These are phyloP conservation scores for Buxus sempervirens DNA, from an alignment of 164 flowering plant species.

Conservation along the genomic window DNA sequence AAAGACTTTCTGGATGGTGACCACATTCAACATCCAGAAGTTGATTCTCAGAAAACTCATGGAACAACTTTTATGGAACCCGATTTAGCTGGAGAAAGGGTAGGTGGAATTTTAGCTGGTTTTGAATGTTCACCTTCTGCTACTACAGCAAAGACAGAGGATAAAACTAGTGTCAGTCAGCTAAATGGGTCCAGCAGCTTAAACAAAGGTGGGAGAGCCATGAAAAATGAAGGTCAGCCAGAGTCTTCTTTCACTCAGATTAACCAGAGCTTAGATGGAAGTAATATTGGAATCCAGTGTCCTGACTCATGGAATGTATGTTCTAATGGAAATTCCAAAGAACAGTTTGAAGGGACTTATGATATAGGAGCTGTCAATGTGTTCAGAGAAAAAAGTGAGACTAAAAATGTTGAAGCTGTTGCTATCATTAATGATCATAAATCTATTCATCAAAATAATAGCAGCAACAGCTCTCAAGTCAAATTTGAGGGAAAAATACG, in stretches of 20 bases:
- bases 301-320: conserved; percentile 23
- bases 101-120: conserved; percentile 26
- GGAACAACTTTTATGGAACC: conserved; percentile 18
- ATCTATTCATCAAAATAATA: conserved; percentile 19
- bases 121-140: conserved; percentile 28
- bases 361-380: conserved; percentile 15
- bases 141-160: conserved; percentile 29
- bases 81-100: conserved; percentile 25
- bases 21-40: conserved; percentile 24
- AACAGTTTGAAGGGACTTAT: conserved; percentile 27
- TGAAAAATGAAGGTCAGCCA: conserved; percentile 36
- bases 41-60: conserved; percentile 21
- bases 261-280: conserved; percentile 37
- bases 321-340: conserved; percentile 34
- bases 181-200: conserved; percentile 32
- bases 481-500: conserved; percentile 34
- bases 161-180: conserved; percentile 24
- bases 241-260: conserved; percentile 53
- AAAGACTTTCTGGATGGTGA: conserved; percentile 27
- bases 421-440: conserved; percentile 13
- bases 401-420: conserved; percentile 25
- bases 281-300: conserved; percentile 38
- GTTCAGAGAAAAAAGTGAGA: conserved; percentile 30
- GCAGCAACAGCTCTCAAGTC: conserved; percentile 21
- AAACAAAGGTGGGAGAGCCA: conserved; percentile 26